phyloP scores from a whole-genome alignment of 2,329 filamentous ascomycete species.

The Canariomyces notabilis region DNA sequence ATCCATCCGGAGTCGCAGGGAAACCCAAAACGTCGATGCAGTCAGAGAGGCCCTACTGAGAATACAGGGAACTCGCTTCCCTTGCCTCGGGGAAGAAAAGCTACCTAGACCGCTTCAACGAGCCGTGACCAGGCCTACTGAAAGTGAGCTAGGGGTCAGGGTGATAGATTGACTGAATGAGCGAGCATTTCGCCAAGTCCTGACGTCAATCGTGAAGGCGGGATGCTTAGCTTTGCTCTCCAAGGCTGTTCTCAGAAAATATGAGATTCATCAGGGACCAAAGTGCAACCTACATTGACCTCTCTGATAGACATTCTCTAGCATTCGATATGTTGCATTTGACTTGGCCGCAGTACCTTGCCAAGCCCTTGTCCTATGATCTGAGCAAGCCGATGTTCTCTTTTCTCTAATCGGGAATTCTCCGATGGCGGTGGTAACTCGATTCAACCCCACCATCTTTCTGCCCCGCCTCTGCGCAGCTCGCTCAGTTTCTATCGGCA shows the following conservation, averaged over 20 bases:
- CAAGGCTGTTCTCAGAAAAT: neutral
- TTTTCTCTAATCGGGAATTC: conserved; percentile 3
- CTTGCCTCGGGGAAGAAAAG: conserved; percentile 10
- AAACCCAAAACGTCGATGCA: conserved; percentile 13
- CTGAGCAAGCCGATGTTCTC: conserved; percentile 2
- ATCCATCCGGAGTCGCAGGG: conserved; percentile 10
- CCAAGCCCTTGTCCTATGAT: conserved; percentile 12
- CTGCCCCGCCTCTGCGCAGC: conserved; percentile 14
- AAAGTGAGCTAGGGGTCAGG: neutral
- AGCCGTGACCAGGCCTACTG: conserved; percentile 7
- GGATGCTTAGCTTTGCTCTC: neutral
- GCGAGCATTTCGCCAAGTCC: neutral
- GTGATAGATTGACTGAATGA: neutral
- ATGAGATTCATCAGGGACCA: no score
- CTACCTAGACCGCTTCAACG: conserved; percentile 4
- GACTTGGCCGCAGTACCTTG: conserved; percentile 9
- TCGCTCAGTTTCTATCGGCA: conserved; percentile 6
- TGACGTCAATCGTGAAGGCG: neutral
- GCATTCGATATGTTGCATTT: conserved; percentile 12
- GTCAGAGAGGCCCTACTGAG: conserved; percentile 13
- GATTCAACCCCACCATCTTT: conserved; percentile 16
- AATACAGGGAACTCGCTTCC: conserved; percentile 15
- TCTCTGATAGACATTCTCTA: neutral
- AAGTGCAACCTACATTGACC: no score
- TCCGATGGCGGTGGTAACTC: conserved; percentile 12